Base-by-base conservation (phyloP, 495 filamentous ascomycete species). In the Aspergillus carlsbadensis region DNA sequence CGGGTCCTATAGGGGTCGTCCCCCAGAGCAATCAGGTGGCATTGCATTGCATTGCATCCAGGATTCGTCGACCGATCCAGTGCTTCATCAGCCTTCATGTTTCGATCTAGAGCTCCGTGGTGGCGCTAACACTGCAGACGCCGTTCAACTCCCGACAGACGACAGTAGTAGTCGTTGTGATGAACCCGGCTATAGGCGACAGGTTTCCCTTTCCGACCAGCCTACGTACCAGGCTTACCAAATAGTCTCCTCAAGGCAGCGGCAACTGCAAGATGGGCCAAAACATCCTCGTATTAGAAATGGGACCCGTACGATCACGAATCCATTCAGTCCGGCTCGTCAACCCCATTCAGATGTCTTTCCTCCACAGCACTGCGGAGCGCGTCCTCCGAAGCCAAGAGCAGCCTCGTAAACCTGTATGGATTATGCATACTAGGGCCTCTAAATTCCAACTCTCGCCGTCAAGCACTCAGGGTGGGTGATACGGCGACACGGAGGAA, bases 21-120 rank as follows among this genome's bases (percentile, higher is more conserved):
- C 10, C 17, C 33, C 17, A 7, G 22, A 24, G 18, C 22, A 4
- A 50, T 24, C 6, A 26, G 47, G 47, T 50, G 20, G 33, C 47
- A 50, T 39, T 50, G 47, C 47, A 50, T 22, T 37, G 46, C 46
- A 49, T 39, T 39, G 47, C 47, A 15, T 50, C 24, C 47, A 49
- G 47, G 47, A 50, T 26, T 36, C 47, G 15, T 50, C 15, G 47
- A 21, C 47, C 21, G 47, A 50, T 39, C 15, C 37, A 24, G 34
- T 20, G 17, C 31, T 17, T 15, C n/a, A n/a, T n/a, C n/a, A n/a
- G n/a, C n/a, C n/a, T n/a, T n/a, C 20, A 39, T 22, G 21, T 18
- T 34, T 39, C 21, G 47, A 50, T 50, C 47, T 50, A 18, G 20
- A 50, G 47, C 47, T 50, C 47, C 13, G 34, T 39, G 35, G 47